phyloP scores from a whole-genome alignment of 169 alveolate species.

The Plasmodium vinckei region DNA sequence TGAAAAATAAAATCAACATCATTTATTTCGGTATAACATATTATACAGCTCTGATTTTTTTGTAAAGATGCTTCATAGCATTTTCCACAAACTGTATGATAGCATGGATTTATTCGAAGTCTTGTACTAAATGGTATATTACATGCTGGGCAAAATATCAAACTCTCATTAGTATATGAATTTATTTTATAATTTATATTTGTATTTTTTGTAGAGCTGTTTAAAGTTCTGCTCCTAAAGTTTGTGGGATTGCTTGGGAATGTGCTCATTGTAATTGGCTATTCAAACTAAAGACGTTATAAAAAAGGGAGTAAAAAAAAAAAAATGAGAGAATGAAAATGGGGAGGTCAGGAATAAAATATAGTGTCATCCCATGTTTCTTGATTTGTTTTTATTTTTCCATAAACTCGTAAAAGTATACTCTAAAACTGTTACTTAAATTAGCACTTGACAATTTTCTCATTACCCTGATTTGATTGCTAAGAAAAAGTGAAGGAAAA shows the following conservation, averaged over 20 bases:
- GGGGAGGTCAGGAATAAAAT: too few relatives aligned
- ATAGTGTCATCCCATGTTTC: too few relatives aligned
- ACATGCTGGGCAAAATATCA: constrained; percentile 38
- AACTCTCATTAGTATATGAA: background rate
- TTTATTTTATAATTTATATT: constrained; percentile 40
- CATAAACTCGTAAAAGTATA: too few relatives aligned
- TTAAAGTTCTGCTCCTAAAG: constrained; percentile 31
- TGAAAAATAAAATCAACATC: constrained; percentile 39
- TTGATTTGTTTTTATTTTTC: too few relatives aligned
- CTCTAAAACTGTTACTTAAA: too few relatives aligned
- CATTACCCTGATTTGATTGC: too few relatives aligned
- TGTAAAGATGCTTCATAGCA: constrained; percentile 34
- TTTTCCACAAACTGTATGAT: constrained; percentile 29
- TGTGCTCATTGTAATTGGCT: background rate
- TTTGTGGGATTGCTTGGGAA: constrained; percentile 27
- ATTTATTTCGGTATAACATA: constrained; percentile 30
- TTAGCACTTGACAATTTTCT: too few relatives aligned
- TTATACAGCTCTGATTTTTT: constrained; percentile 18
- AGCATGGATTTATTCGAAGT: constrained; percentile 59
- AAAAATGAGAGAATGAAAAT: too few relatives aligned
- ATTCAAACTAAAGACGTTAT: too few relatives aligned
- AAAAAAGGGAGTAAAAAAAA: too few relatives aligned
- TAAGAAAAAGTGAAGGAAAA: too few relatives aligned
- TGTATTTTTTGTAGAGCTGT: constrained; percentile 6
- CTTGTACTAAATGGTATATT: constrained; percentile 26